phyloP scores from a whole-genome alignment of 441 rosid species.

The Pelargonium cotyledonis region DNA sequence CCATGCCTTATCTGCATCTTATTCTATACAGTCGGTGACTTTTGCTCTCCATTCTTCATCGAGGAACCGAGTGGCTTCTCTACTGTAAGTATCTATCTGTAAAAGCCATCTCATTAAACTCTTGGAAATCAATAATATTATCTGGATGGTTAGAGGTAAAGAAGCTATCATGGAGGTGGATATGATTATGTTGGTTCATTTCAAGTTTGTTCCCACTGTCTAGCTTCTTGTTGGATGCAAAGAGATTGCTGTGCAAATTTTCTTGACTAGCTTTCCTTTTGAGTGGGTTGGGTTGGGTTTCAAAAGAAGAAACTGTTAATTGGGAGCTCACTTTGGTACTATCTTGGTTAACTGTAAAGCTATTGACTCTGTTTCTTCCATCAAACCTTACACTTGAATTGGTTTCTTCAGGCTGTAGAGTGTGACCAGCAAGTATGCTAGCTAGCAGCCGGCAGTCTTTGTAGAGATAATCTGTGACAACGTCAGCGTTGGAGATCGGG shows the following conservation, averaged over 20 bases:
- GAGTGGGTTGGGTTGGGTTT: neutral
- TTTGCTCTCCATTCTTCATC: neutral
- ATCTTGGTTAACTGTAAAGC: constrained; percentile 1
- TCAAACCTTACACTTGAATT: constrained; percentile 23
- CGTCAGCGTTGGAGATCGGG: constrained; percentile 12
- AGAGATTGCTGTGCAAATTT: neutral
- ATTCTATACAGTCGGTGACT: neutral
- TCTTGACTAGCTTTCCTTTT: neutral
- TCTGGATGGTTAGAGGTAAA: neutral
- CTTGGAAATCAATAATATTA: constrained; percentile 3
- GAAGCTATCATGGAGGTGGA: neutral
- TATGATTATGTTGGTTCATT: neutral
- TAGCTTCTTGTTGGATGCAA: neutral
- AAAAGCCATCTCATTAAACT: neutral
- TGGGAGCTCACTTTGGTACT: constrained; percentile 7
- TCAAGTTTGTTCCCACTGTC: neutral
- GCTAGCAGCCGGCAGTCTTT: constrained; percentile 38
- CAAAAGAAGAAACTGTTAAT: neutral
- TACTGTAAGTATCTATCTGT: neutral
- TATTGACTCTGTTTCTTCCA: constrained; percentile 18
- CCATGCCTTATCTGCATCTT: neutral
- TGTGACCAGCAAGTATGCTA: constrained; percentile 28
- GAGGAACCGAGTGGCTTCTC: neutral
- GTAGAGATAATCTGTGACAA: constrained; percentile 31
- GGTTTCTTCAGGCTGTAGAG: constrained; percentile 22